These are phyloP conservation scores for Zizania latifolia DNA, from an alignment of 176 grass and related monocot genomes.

Conservation along the genomic window DNA sequence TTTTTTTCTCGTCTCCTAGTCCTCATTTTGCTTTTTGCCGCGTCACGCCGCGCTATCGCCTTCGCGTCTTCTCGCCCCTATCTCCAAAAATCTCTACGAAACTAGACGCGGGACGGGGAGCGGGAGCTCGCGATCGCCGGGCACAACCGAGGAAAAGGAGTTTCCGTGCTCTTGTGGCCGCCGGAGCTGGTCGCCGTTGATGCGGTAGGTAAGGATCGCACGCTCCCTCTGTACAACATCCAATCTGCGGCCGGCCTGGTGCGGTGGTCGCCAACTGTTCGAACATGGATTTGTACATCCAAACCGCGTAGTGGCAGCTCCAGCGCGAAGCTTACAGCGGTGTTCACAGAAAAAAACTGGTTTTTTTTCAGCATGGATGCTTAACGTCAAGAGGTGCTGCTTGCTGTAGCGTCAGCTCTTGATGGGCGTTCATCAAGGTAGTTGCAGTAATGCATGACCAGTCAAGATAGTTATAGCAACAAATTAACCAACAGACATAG, in stretches of 20 bases:
- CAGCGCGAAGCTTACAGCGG: too few species aligned
- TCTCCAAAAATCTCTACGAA: conserved; percentile 10
- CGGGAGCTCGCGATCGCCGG: not conserved
- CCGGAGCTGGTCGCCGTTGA: not conserved
- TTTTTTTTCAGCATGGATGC: too few species aligned
- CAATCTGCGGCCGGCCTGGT: not conserved
- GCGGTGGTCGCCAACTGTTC: not conserved
- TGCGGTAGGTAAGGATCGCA: not conserved
- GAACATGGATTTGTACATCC: too few species aligned
- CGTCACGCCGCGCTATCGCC: not conserved
- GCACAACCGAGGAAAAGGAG: not conserved
- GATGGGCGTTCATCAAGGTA: too few species aligned
- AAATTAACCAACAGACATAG: too few species aligned
- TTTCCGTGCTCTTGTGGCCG: not conserved
- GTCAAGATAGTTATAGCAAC: too few species aligned
- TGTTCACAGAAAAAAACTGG: too few species aligned
- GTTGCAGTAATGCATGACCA: too few species aligned
- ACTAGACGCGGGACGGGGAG: not conserved
- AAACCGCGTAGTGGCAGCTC: too few species aligned
- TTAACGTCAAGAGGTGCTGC: too few species aligned
- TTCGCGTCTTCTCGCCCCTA: not conserved
- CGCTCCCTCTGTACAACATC: not conserved
- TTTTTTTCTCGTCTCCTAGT: not conserved
- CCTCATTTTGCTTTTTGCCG: not conserved
- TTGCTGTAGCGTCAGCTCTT: too few species aligned